phyloP scores from a whole-genome alignment of 1,284 basidiomycete species.

The Boletus sp. region DNA sequence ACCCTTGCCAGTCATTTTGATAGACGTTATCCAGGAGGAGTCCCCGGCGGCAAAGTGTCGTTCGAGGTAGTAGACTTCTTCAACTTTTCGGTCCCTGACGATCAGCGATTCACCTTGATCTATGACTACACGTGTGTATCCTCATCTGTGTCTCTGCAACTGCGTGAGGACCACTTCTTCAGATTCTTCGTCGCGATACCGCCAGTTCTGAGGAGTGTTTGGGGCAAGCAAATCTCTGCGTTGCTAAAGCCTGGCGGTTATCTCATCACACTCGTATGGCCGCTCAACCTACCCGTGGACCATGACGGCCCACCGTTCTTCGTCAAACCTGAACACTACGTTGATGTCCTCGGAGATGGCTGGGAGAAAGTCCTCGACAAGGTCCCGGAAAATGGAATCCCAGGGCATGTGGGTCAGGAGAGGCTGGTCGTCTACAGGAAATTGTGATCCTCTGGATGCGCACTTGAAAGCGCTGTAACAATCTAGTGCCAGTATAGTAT shows the following conservation, averaged over 20 bases:
- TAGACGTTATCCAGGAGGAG: neutral
- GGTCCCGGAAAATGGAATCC: conserved; percentile 43
- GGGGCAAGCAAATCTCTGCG: conserved; percentile 56
- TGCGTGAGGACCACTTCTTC: neutral
- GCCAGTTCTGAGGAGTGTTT: conserved; percentile 50
- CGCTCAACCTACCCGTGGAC: conserved; percentile 50
- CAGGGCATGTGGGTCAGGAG: conserved; percentile 34
- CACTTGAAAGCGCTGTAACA: neutral
- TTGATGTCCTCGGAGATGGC: conserved; percentile 48
- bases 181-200: conserved; percentile 36
- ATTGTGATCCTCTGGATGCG: conserved; percentile 4
- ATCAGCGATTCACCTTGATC: conserved; percentile 17
- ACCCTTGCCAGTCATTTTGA: conserved; percentile 2
- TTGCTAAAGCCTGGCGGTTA: conserved; percentile 59
- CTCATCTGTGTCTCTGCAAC: neutral
- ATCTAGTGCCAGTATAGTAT: neutral
- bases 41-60: conserved; percentile 3
- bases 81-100: conserved; percentile 12
- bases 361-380: conserved; percentile 59
- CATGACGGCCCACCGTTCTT: conserved; percentile 63
- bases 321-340: conserved; percentile 58
- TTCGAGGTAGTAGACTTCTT: conserved; percentile 25
- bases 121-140: conserved; percentile 17
- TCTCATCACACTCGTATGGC: conserved; percentile 59
- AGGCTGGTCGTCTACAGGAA: conserved; percentile 18